Base-by-base conservation (phyloP, 768 basidiomycete genomes). In the Lenzites betulinus region DNA sequence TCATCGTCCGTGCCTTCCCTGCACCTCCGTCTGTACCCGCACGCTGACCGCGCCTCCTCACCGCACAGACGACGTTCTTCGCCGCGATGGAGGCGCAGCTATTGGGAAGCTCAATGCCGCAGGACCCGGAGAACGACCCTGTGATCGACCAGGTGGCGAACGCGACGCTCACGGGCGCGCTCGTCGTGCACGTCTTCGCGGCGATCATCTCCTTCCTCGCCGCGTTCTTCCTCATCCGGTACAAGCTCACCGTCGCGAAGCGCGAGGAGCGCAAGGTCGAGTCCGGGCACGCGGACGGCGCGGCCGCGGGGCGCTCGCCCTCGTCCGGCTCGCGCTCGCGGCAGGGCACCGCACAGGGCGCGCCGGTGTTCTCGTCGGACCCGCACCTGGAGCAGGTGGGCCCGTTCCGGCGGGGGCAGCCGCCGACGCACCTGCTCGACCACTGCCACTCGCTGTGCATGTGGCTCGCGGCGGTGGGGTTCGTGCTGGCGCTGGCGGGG, bases 1-100 rank as follows among this genome's bases (percentile, higher is more conserved):
- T 87, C 35, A 83, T 85, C 51, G 85, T 84, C 47, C 66, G 83
- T 73, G 7, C 35, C 18, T 16, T 13, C 33, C 6, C n/a, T 11
- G 11, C 18, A 20, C 52, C 26, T 33, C 13, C n/a, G 20, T 1
- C 3, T 23, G n/a, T 22, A 1, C 2, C 11, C 26, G 47, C 13
- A 3, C 49, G 30, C 44, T 25, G 44, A 46, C 22, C 20, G 0
- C 18, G 35, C 28, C 13, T 3, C 22, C 43, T 41, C n/a, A n/a
- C n/a, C 13, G 25, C 33, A 16, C 58, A 86, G 84, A 83, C 84
- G 0, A 86, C 84, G 0, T 86, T 86, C 69, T 86, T 86, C 55
- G 85, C 84, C 1, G 79, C 84, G 0, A 81, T 78, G 20, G 84
- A 86, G 67, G 80, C 82, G 0, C 80, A 79, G 23, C 72, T 86